Evolutionary conservation across 2,329 filamentous ascomycete species (phyloP), one percentile per base, ranked within the genome.

Genomic region (Penicillium sclerotiorum): DNA sequence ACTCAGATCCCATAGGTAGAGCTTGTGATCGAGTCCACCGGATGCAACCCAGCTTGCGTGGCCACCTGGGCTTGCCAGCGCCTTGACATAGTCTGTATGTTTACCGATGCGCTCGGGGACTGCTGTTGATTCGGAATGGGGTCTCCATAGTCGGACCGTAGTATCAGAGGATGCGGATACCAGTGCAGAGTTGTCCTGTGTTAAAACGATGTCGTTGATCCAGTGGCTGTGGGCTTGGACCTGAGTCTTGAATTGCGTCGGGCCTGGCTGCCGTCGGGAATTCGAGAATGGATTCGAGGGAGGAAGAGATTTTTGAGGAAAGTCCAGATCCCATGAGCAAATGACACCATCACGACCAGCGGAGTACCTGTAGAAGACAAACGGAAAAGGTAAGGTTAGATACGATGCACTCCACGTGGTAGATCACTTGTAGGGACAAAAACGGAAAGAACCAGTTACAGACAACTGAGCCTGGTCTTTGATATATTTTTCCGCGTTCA

Each of bases 61-160:
- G 35, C 79, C 74, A 59, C 83, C 79, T 36, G 93, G 90, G 7
- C 89, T 88, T 15, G 92, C 90, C 30, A 99, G 81, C 60, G 90
- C 92, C 74, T 97, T 99, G 67, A 96, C 92, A 67, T 97, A 99
- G 77, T 99, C 94, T 63, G 86, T 87, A 72, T 99, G 94, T 63
- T 93, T 85, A 57, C 94, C 94, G 65, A 99, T 93, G 35, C 89
- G 90, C 57, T 84, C 81, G 5, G 89, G 86, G 8, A 87, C 84
- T 42, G 86, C 79, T 20, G 75, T 73, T 40, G 84, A 82, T 20
- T 80, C 75, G 6, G 82, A 81, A 55, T 85, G 77, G 6, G 93
- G 93, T 48, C 92, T 84, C 94, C 92, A 96, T 63, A 95, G 76
- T 71, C 95, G 94, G 67, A 96, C 91, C 8, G 90, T 91, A 53